Evolutionary conservation across 2,329 filamentous ascomycete genomes (phyloP), one percentile per base, ranked within the genome.

Genomic region (Fusarium palustre): DNA sequence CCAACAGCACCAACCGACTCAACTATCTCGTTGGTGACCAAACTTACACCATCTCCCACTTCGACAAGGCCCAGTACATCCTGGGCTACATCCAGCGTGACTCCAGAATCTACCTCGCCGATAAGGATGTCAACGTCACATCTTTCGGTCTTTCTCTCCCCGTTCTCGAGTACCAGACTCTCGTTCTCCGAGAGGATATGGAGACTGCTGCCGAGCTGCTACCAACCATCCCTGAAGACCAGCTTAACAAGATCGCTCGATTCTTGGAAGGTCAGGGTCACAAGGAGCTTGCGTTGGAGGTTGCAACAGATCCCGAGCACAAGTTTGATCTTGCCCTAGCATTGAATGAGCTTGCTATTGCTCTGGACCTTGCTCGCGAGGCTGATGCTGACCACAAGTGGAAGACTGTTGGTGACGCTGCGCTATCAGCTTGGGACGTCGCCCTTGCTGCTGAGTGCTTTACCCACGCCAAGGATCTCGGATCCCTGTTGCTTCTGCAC

Each of bases 1-100:
- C 96, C 57, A 98, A 97, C 85, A 92, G 88, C 79, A 97, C 94
- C 12, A 97, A 98, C 85, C 92, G 96, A 66, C 86, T 99, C 64
- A 98, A 98, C 85, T 98, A 98, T 83, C 89, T 99, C 24, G 95
- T 99, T 16, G 96, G 96, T 70, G 96, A 98, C 81, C 94, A 98
- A 82, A 97, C 94, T 16, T 97, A 98, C 85, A 97, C 95, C 5
- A 92, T 99, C 70, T 96, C 94, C 15, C 95, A 98, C 82, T 98
- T 97, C 76, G 96, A 99, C 81, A 91, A 94, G 78, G 89, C 94
- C 28, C 94, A 97, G 90, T 99, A 98, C 80, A 88, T 97, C 28
- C 87, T 99, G 30, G 95, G 96, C 49, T 99, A 99, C 80, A 92
- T 99, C 49, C 93, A 96, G 74, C 89, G 96, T 68, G 96, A 99